phyloP scores from a whole-genome alignment of 805 yeast species.

The Sporopachydermia lactativora region DNA sequence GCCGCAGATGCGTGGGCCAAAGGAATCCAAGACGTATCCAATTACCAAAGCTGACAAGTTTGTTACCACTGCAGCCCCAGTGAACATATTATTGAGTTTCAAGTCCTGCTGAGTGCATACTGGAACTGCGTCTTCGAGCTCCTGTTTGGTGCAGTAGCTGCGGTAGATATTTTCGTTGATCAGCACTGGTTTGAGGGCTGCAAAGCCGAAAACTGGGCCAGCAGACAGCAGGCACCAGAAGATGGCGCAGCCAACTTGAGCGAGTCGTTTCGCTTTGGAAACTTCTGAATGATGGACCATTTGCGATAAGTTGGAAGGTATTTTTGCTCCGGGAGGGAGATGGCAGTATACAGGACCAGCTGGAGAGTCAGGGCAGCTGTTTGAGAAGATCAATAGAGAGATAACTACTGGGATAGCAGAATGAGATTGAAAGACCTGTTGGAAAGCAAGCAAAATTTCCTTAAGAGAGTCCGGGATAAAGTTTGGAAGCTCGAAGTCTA shows the following conservation, averaged over 20 bases:
- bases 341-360: too few relatives aligned
- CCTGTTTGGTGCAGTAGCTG: slow-evolving; percentile 35
- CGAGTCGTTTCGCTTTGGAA: slow-evolving; percentile 17
- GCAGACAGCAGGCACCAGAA: slow-evolving; percentile 85
- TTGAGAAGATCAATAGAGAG: too few relatives aligned
- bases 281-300: slow-evolving; percentile 1
- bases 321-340: too few relatives aligned
- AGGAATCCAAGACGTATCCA: slow-evolving; percentile 62
- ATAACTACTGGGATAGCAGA: too few relatives aligned
- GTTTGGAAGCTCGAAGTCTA: too few relatives aligned
- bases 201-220: slow-evolving; percentile 91
- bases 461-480: too few relatives aligned
- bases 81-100: slow-evolving; percentile 68
- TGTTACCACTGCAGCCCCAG: slow-evolving; percentile 76
- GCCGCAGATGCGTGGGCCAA: slow-evolving; percentile 74
- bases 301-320: too few relatives aligned
- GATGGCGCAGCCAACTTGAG: slow-evolving; percentile 63
- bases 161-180: slow-evolving; percentile 65
- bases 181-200: slow-evolving; percentile 80
- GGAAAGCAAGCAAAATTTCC: too few relatives aligned
- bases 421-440: too few relatives aligned
- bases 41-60: slow-evolving; percentile 74
- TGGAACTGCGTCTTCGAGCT: slow-evolving; percentile 10
- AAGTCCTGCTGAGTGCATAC: slow-evolving; percentile 66
- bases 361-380: too few relatives aligned